A percentile compares a stretch with the other conserved stretches of the same genome.
Conservation (phyloP, 257 asterid genomes). For the Anisodus acutangulus region DNA sequence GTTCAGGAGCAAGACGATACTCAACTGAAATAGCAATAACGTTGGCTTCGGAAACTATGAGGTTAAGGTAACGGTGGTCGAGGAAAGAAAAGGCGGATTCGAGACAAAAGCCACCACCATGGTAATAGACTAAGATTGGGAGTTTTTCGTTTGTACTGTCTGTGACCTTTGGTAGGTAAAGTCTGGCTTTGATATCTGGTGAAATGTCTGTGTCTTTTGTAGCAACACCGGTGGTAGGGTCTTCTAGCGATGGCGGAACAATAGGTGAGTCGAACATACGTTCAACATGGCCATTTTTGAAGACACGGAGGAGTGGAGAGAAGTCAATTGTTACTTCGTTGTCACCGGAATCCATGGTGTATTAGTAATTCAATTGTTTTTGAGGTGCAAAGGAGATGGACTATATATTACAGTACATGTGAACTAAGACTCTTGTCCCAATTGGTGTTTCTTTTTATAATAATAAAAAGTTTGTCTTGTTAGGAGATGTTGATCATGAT, state of each 20-base stretch:
- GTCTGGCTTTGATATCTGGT: constrained; percentile 40
- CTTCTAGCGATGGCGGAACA: constrained; percentile 36
- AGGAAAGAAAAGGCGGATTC: constrained; percentile 42
- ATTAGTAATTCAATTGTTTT: not conserved
- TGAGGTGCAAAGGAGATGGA: not conserved
- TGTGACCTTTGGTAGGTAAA: constrained; percentile 37
- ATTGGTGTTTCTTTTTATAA: not conserved
- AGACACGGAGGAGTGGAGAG: constrained; percentile 35
- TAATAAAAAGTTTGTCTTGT: not conserved
- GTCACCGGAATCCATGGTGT: constrained; percentile 30
- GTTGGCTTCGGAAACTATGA: constrained; percentile 24
- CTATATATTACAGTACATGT: too few species aligned
- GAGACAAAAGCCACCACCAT: constrained; percentile 40
- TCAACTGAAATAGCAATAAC: constrained; percentile 39
- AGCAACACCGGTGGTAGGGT: constrained; percentile 36
- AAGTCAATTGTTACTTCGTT: constrained; percentile 30
- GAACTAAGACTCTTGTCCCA: not conserved
- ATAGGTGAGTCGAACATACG: constrained; percentile 32
- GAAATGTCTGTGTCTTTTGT: constrained; percentile 45
- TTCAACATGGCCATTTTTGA: constrained; percentile 45
- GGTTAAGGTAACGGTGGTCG: constrained; percentile 37
- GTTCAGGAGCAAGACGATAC: constrained; percentile 33
- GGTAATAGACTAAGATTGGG: constrained; percentile 43
- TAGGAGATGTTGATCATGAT: not conserved
- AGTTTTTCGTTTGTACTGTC: constrained; percentile 29